Evolutionary conservation across 2,329 filamentous ascomycete genomes (phyloP), one percentile per base, ranked within the genome.

Genomic region (Aphanoascus verrucosus): DNA sequence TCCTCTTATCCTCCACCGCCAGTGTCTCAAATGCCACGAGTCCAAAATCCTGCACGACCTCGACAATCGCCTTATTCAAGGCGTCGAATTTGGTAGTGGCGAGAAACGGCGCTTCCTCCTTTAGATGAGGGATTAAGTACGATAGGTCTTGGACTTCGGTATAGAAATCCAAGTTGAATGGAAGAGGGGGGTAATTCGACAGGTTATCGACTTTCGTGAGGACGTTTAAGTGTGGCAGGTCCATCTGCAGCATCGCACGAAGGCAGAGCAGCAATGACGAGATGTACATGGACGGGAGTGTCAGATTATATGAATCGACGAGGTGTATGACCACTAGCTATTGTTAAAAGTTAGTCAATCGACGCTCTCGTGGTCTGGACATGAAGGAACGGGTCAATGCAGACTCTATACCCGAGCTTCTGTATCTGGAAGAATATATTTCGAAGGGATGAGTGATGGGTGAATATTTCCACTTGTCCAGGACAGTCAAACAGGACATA

Each of bases 141-240:
- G 81, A 81, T 3, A 98, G 79, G 63, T 96, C 89, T 69, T 98
- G 90, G 6, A 97, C 91, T 68, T 98, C 91, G 57, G 93, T 97
- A 69, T 97, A 98, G 70, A 85, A 98, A 60, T 96, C 90, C 56
- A 98, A 82, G 63, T 95, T 95, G 75, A 98, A 96, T 0, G 90
- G 88, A 0, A 98, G 77, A 23, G 87, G 81, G 45, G 88, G 84
- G 65, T 95, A 96, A 50, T 85, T 82, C 35, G 83, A 76, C 52
- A 98, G 77, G 65, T 96, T 96, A 71, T 98, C 93, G 71, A 98
- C 94, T 72, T 98, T 98, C 55, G 90, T 96, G 23, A 98, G 79
- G 57, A 98, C 87, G 65, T 98, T 98, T 60, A 98, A 77, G 65
- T 96, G 88, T 0, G 93, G 89, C 57, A 97, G 85, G 65, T 97